Base-by-base conservation (phyloP, 495 filamentous ascomycete genomes). In the Cetradonia linearis region DNA sequence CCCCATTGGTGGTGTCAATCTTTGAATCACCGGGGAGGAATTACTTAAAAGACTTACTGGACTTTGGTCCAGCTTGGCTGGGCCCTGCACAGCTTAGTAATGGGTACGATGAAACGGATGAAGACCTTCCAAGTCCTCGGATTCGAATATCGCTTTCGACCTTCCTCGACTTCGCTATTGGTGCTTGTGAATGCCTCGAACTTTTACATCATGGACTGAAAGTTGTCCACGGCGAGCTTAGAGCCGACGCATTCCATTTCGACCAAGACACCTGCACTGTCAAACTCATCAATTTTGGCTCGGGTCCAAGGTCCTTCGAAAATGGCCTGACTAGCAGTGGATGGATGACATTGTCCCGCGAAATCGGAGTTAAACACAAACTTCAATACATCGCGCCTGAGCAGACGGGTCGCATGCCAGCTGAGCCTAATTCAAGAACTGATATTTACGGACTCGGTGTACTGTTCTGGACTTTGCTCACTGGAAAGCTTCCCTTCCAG, bases 381-480 rank as follows among this genome's bases (percentile, higher is more conserved):
- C 74, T 96, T 25, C 82, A 89, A 60, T 94, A 85, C 66, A 90
- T 96, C 69, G 89, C 88, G 47, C 89, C 91, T 0, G 91, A 96
- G 65, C 90, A 95, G 75, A 96, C 90, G 16, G 91, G 91, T 28
- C 83, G 91, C 18, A 85, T 94, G 81, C 86, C 88, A 3, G 89
- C 86, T 20, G 89, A 93, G 66, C 91, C 91, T 1, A 90, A 96
- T 72, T 87, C 82, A 58, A 80, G 91, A 49, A 95, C 90, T 11
- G 91, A 95, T 71, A 91, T 95, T 37, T 96, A 95, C 69, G 88
- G 87, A 2, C 76, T 95, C 2, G 91, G 91, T 14, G 79, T 94
- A 56, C 70, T 95, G 6, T 92, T 95, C 68, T 96, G 87, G 85
- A 87, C 78, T 28, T 83, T 95, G 73, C 74, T 96, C 48, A 86